Evolutionary conservation across 2,329 filamentous ascomycete species (phyloP), one percentile per base, ranked within the genome.

Genomic region (Pseudogymnoascus sp.): DNA sequence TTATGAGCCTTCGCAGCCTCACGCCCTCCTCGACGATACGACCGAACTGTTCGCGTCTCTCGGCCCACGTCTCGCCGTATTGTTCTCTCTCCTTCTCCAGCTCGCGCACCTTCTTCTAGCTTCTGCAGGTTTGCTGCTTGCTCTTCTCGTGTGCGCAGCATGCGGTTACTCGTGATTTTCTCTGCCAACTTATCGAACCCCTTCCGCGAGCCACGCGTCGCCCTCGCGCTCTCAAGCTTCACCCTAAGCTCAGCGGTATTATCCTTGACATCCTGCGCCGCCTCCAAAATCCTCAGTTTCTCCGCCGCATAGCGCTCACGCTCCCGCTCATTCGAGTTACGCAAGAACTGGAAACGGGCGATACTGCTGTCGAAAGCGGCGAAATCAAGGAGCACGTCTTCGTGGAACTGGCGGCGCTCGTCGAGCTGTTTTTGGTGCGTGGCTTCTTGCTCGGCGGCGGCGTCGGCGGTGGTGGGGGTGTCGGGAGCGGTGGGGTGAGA

Each of bases 1-100:
- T 87, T 71, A 97, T 96, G 73, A 96, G 81, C 59, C 90, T 83
- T 63, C 93, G 81, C 74, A 97, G 82, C 66, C 90, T 82, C 83
- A 90, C 89, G n/a, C 91, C 91, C 78, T 97, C 93, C 64, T 93
- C 90, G 72, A 96, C 90, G 70, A 97, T 93, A 62, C 86, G 83
- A 63, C 88, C 90, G 75, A 97, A 96, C 75, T 96, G 91, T 69
- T 91, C 89, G 65, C 89, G 81, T 40, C 93, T 83, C 75, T 96
- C 92, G 43, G 84, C 80, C 93, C 93, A 97, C 0, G 91, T 95
- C 67, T 82, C 83, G 59, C 86, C 88, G 73, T 96, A 96, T 38
- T 89, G 87, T 71, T 85, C 83, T 71, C 90, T 91, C 78, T 97
- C 92, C 67, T 86, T 85, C 77, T 96, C 88, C 64, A 97, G 79